Evolutionary conservation across 2,329 filamentous ascomycete species (phyloP).

Genomic region (Talaromyces rugulosus): DNA sequence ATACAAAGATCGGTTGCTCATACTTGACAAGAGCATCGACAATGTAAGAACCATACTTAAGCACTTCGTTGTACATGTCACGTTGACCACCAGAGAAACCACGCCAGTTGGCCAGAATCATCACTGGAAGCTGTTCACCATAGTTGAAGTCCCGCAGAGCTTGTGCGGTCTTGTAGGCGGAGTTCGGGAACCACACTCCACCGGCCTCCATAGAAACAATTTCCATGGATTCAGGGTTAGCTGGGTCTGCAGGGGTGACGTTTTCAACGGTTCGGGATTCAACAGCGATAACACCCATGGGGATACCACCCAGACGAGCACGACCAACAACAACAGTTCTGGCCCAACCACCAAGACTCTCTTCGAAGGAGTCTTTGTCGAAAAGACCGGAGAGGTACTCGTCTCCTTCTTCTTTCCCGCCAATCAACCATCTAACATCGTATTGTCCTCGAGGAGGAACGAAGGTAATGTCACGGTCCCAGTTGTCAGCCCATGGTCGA

Average conservation of each 20-base stretch:
- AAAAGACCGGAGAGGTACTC: slow-evolving; percentile 90
- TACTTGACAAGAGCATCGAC: slow-evolving; percentile 97
- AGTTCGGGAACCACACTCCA: slow-evolving; percentile 99
- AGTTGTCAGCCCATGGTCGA: slow-evolving; percentile 74
- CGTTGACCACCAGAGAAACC: slow-evolving; percentile 99
- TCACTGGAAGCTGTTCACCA: slow-evolving; percentile 93
- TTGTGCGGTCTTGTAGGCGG: slow-evolving; percentile 98
- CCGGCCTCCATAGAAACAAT: slow-evolving; percentile 91
- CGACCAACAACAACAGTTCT: slow-evolving; percentile 94
- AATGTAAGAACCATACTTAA: slow-evolving; percentile 99
- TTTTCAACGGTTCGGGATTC: slow-evolving; percentile 97
- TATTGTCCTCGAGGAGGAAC: slow-evolving; percentile 78
- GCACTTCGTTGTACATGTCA: slow-evolving; percentile 99
- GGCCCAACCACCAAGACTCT: slow-evolving; percentile 94
- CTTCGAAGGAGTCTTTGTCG: slow-evolving; percentile 93
- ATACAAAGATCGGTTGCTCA: slow-evolving; percentile 97
- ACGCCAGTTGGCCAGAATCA: slow-evolving; percentile 99
- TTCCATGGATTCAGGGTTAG: slow-evolving; percentile 97
- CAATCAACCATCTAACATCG: slow-evolving; percentile 91
- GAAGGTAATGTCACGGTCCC: slow-evolving; percentile 90
- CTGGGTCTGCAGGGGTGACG: slow-evolving; percentile 90
- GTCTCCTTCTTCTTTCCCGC: slow-evolving; percentile 75
- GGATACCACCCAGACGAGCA: slow-evolving; percentile 92
- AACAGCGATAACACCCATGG: slow-evolving; percentile 95
- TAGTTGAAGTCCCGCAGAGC: slow-evolving; percentile 99